Conservation (phyloP, 768 basidiomycete genomes). For the Hypsizygus marmoreus region DNA sequence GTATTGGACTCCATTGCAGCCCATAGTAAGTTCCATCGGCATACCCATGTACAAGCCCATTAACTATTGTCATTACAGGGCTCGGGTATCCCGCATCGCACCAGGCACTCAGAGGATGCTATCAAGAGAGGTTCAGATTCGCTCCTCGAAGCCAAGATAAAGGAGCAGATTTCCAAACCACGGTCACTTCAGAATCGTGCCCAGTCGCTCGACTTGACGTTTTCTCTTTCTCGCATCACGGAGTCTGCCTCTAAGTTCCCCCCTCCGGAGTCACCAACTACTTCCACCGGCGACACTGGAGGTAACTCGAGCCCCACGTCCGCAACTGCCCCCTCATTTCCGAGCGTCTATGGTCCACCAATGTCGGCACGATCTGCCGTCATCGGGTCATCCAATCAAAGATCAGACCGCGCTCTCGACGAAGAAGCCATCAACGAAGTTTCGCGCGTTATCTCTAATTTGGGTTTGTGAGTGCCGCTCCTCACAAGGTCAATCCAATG, state of each 20-base stretch:
- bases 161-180: conserved; percentile 75
- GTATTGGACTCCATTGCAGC: conserved; percentile 77
- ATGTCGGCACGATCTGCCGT: conserved; percentile 44
- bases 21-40: conserved; percentile 56
- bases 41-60: conserved; percentile 10
- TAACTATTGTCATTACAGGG: conserved; percentile 43
- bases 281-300: conserved; percentile 72
- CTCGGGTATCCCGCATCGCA: conserved; percentile 66
- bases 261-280: conserved; percentile 80
- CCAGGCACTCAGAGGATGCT: conserved; percentile 73
- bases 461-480: conserved; percentile 52
- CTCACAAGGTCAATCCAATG: conserved; percentile 12
- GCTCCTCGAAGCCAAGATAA: conserved; percentile 79
- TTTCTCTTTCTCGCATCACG: conserved; percentile 79
- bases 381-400: conserved; percentile 45
- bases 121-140: conserved; percentile 85
- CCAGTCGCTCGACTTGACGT: conserved; percentile 86
- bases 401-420: conserved; percentile 44
- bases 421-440: conserved; percentile 69
- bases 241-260: conserved; percentile 62
- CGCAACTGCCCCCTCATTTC: conserved; percentile 77
- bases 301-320: conserved; percentile 81
- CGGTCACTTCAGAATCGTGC: conserved; percentile 85
- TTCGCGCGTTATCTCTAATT: conserved; percentile 75
- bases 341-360: conserved; percentile 79